Evolutionary conservation across 768 basidiomycete species (phyloP), one percentile per base, ranked within the genome.

Genomic region (Hypsizygus marmoreus): DNA sequence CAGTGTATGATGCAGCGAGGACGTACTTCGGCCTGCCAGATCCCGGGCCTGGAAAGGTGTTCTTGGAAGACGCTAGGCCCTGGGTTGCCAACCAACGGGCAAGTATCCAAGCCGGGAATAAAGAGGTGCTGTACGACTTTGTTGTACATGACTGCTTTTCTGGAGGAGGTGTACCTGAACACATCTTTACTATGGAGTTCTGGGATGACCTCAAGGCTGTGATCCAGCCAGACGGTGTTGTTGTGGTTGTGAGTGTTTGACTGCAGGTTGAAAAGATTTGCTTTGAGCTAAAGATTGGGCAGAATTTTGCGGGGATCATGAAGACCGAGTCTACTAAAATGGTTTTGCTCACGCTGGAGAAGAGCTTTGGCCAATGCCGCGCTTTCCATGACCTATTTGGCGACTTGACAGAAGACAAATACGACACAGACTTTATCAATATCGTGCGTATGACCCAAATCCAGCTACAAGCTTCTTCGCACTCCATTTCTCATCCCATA

Each of bases 141-240:
- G 79, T 93, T 30, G 71, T 95, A 0, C 95, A 97, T 54, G 95
- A 95, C 57, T 91, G 90, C 59, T 97, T 97, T 63, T 92, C 93
- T 7, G 95, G 95, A 7, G 95, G 95, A 3, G 82, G 81, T n/a
- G 84, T 97, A 2, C 93, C 95, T 0, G 71, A 82, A 28, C 86
- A 91, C 57, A 69, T 97, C 40, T 97, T 88, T 66, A 90, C 93
- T 0, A 30, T 77, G 23, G 85, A 94, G 54, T 95, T 95, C 60
- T 95, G 91, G 90, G 53, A 72, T 17, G 82, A 84, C 42, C 60
- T 95, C 40, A 84, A 80, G 55, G 57, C 63, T 2, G 61, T 84
- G 14, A 76, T 95, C 65, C 73, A 77, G 10, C 71, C 79, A 3
- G 81, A 89, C 36, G 95, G 88, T 3, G 72, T 94, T 12, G 63